Evolutionary conservation across 768 basidiomycete species (phyloP).

Genomic region (Boletus subcaerulescens): DNA sequence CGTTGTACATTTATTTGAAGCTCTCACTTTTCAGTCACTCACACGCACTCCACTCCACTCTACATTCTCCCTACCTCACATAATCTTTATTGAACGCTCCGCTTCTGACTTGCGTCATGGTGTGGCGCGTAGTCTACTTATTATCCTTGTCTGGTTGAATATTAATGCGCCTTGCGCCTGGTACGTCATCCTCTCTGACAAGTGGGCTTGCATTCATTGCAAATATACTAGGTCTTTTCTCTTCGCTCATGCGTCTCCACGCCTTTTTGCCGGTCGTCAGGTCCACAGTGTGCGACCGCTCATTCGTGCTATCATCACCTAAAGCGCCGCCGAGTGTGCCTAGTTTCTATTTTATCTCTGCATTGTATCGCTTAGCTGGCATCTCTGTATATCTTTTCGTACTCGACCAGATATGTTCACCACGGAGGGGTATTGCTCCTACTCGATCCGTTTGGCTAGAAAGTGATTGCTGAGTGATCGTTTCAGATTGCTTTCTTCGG

Average conservation of each 20-base stretch:
- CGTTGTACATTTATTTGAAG: neutral
- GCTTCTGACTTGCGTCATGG: neutral
- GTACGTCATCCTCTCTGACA: constrained; percentile 5
- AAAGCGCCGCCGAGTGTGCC: constrained; percentile 5
- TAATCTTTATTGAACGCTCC: neutral
- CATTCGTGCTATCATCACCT: constrained; percentile 4
- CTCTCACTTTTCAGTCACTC: neutral
- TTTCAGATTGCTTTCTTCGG: neutral
- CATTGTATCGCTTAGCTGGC: constrained; percentile 3
- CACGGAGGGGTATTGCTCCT: neutral
- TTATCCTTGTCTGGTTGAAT: neutral
- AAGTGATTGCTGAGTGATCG: too few species aligned
- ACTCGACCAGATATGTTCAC: too few species aligned
- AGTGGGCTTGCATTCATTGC: constrained; percentile 4
- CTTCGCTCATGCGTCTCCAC: neutral
- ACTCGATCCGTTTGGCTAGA: neutral
- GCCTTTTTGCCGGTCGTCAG: neutral
- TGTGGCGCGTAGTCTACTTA: neutral
- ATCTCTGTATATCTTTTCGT: neutral
- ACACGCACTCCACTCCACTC: neutral
- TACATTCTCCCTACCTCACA: neutral
- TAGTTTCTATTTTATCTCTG: constrained; percentile 13
- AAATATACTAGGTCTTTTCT: neutral
- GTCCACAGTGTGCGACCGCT: too few species aligned
- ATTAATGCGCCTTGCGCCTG: neutral